These are phyloP conservation scores for Auricularia auricula-judae DNA, from an alignment of 768 basidiomycete species.

Conservation along the genomic window DNA sequence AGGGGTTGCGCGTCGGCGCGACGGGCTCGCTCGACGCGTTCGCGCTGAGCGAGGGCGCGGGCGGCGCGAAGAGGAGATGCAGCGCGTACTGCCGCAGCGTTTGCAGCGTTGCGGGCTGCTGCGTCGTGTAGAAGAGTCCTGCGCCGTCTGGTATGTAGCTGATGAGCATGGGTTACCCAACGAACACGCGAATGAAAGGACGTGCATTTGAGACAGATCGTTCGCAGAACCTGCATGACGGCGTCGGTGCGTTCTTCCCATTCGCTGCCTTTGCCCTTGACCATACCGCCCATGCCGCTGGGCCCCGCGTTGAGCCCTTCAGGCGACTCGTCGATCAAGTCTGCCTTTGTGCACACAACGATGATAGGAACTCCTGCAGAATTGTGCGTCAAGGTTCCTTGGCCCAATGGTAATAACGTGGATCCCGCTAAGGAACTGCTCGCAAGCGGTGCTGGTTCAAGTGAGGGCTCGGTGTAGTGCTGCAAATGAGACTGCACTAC, in stretches of 20 bases:
- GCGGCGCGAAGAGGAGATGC: conserved; percentile 67
- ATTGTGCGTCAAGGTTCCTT: conserved; percentile 82
- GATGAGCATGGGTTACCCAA: too few relatives aligned
- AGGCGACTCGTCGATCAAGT: conserved; percentile 76
- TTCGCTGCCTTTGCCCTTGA: conserved; percentile 82
- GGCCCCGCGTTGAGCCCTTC: conserved; percentile 60
- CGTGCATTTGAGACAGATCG: conserved; percentile 87
- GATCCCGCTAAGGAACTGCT: conserved; percentile 49
- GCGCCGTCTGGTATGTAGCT: conserved; percentile 66
- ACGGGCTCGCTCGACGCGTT: conserved; percentile 23
- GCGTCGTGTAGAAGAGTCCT: conserved; percentile 82
- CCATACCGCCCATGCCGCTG: conserved; percentile 81
- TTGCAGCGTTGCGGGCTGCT: conserved; percentile 61
- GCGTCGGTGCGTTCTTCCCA: conserved; percentile 96
- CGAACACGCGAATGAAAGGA: conserved; percentile 4
- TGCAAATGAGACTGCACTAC: conserved; percentile 82
- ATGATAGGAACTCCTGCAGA: conserved; percentile 75
- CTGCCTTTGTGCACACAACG: conserved; percentile 87
- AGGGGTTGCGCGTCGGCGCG: conserved; percentile 58
- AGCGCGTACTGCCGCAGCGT: conserved; percentile 75
- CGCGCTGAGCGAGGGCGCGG: conserved; percentile 34
- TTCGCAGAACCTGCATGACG: conserved; percentile 89
- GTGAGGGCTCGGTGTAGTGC: conserved; percentile 76
- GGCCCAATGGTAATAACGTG: conserved; percentile 71
- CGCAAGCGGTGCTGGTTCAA: conserved; percentile 28